Conservation (phyloP, 2,329 filamentous ascomycete genomes). For the Alternaria triticina region DNA sequence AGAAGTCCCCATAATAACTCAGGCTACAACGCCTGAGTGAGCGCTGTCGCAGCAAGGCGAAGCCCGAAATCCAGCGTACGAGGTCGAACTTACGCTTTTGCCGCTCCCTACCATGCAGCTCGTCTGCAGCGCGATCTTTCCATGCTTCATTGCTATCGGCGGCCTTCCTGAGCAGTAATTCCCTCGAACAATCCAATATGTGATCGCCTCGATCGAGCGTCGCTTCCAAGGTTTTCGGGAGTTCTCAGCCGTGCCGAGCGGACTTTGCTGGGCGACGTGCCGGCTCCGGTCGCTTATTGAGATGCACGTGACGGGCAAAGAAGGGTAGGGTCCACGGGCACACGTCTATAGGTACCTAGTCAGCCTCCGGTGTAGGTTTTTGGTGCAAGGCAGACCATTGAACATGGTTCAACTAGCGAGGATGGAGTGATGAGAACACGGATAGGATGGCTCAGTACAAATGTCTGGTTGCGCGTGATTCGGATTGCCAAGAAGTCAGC, state of each 20-base stretch:
- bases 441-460: background rate
- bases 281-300: background rate
- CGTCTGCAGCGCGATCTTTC: background rate
- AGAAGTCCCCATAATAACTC: background rate
- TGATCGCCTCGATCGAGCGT: background rate
- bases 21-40: background rate
- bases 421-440: background rate
- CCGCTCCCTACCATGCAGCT: background rate
- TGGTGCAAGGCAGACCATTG: background rate
- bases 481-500: background rate
- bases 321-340: too few species aligned
- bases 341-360: background rate
- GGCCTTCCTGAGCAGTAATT: background rate
- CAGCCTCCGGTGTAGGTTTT: background rate
- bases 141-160: background rate
- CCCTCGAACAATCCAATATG: background rate
- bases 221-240: background rate
- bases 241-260: background rate
- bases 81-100: background rate
- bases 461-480: background rate
- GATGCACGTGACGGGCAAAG: background rate
- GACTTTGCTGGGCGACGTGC: background rate
- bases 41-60: background rate
- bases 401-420: background rate
- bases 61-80: background rate